Conservation (phyloP, 768 basidiomycete genomes). For the Coprinellus micaceus region DNA sequence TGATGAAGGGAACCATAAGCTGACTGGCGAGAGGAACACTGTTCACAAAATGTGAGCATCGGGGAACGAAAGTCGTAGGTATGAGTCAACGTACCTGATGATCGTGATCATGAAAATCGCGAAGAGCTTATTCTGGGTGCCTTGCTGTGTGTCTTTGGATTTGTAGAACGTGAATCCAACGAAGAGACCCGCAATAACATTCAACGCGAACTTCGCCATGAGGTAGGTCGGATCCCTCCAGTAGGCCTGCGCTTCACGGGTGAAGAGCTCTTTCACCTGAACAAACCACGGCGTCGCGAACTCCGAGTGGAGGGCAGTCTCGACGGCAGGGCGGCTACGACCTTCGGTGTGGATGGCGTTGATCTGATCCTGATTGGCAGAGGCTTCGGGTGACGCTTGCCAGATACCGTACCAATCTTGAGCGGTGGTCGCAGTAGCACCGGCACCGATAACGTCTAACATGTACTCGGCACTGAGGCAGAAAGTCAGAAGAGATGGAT, state of each 20-base stretch:
- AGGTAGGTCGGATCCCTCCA: constrained; percentile 61
- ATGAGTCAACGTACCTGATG: constrained; percentile 49
- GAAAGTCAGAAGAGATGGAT: background rate
- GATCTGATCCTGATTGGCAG: constrained; percentile 35
- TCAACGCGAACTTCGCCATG: constrained; percentile 54
- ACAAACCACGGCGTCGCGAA: constrained; percentile 53
- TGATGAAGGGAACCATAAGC: constrained; percentile 58
- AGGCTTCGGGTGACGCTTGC: constrained; percentile 46
- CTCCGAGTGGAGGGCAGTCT: constrained; percentile 34
- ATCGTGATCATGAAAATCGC: constrained; percentile 30
- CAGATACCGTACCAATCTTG: constrained; percentile 61
- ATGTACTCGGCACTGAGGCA: constrained; percentile 52
- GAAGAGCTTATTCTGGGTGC: constrained; percentile 65
- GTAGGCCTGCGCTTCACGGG: constrained; percentile 42
- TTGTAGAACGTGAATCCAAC: constrained; percentile 65
- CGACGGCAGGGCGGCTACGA: constrained; percentile 33
- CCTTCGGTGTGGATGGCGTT: constrained; percentile 49
- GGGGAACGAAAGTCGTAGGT: constrained; percentile 26
- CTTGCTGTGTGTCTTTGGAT: constrained; percentile 49
- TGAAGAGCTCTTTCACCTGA: constrained; percentile 42
- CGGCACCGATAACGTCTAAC: constrained; percentile 73
- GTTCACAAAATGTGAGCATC: constrained; percentile 32
- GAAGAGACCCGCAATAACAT: constrained; percentile 51
- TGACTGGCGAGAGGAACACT: constrained; percentile 57
- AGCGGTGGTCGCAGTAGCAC: constrained; percentile 52